Evolutionary conservation across 2,329 filamentous ascomycete species (phyloP).

Genomic region (Aureobasidium subglaciale): DNA sequence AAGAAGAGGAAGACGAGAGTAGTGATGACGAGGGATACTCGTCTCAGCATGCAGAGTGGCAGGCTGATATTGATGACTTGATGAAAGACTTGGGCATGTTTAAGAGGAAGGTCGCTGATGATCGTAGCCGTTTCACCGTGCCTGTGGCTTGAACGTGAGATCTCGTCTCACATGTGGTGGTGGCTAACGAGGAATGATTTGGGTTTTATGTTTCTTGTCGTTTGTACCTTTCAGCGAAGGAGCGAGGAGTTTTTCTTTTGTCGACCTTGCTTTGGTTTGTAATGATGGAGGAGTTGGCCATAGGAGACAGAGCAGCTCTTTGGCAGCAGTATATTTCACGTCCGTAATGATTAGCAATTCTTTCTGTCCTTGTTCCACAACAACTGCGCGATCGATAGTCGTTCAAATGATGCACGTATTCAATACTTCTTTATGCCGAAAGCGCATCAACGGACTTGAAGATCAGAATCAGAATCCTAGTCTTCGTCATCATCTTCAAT

Average conservation of each 20-base stretch:
- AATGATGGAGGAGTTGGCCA: not conserved
- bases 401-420: too few species aligned
- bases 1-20: constrained; percentile 53
- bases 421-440: not conserved
- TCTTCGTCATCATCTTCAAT: constrained; percentile 52
- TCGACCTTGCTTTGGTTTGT: not conserved
- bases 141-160: not conserved
- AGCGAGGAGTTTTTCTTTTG: constrained; percentile 12
- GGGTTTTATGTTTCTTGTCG: not conserved
- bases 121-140: constrained; percentile 56
- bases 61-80: constrained; percentile 78
- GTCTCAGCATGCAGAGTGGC: constrained; percentile 41
- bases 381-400: too few species aligned
- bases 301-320: not conserved
- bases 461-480: not conserved
- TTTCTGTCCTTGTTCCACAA: not conserved
- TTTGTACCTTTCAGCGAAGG: not conserved
- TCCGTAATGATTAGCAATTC: not conserved
- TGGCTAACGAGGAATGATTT: too few species aligned
- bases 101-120: constrained; percentile 78
- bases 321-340: not conserved
- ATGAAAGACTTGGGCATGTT: constrained; percentile 74
- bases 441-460: not conserved
- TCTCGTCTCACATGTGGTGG: too few species aligned
- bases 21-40: constrained; percentile 42